Base-by-base conservation (phyloP, 208 protist species). In the Leishmania amazonensis region DNA sequence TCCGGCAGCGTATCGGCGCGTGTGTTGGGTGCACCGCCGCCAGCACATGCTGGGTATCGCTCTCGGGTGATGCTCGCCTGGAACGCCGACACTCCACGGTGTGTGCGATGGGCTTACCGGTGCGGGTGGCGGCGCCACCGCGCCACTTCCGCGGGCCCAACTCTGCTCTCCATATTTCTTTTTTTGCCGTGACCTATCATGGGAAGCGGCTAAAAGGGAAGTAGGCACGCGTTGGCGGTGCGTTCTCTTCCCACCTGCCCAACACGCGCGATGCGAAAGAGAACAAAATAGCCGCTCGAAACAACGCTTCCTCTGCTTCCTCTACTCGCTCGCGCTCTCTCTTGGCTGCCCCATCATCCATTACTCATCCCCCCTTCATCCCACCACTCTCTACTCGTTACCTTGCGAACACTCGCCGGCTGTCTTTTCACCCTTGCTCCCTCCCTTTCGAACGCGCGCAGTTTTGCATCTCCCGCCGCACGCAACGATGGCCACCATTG, bases 401-500 rank as follows among this genome's bases (percentile, higher is more conserved):
- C 57, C 57, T 62, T 62, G 7, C 57, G 21, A 62, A 15, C 57
- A n/a, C 24, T 62, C 21, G n/a, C 24, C 57, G 57, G 24, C 24
- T 62, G 8, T 24, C 31, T n/a, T 62, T 62, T 62, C 7, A 24
- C 57, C 21, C 75, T 53, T 68, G 8, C 49, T 21, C 13, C 49
- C 24, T 76, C 28, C 54, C 73, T 40, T 17, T 31, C 19, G 6
- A 35, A 3, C 38, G 19, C 40, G 17, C 51, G 15, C 49, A 76
- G 28, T 35, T 76, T 57, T n/a, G 21, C 72, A 62, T 76, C 72
- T 28, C n/a, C 72, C 17, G 72, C 35, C 35, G 3, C 21, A 7
- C 31, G 53, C 83, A 89, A 79, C 75, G 83, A 97, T 97, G 94
- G 85, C 91, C 81, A 89, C 92, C 86, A 97, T 97, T 78, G 94